Evolutionary conservation across 306 rosid species (phyloP).

Genomic region (Cyclanthera cordifolia): DNA sequence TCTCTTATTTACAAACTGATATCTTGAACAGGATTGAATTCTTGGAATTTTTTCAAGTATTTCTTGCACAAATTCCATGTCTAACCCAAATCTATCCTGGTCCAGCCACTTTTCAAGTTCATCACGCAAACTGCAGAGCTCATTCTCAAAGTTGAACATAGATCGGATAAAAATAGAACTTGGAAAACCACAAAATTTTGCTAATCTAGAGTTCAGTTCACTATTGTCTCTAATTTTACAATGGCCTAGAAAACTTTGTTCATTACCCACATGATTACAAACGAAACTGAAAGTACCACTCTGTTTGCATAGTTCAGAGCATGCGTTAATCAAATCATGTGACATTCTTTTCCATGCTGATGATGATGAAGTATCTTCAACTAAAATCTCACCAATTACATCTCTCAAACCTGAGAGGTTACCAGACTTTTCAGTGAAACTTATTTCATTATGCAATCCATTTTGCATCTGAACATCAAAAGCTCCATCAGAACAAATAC

Average conservation of each 20-base stretch:
- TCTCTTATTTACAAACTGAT: slow-evolving; percentile 50
- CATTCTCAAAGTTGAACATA: slow-evolving; percentile 32
- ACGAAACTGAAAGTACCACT: slow-evolving; percentile 45
- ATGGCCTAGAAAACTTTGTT: slow-evolving; percentile 20
- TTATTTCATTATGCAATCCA: slow-evolving; percentile 19
- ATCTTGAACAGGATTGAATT: slow-evolving; percentile 37
- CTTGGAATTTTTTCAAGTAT: slow-evolving; percentile 70
- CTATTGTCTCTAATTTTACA: slow-evolving; percentile 20
- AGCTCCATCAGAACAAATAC: slow-evolving; percentile 25
- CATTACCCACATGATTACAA: slow-evolving; percentile 57
- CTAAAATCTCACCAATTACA: slow-evolving; percentile 77
- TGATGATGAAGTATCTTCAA: slow-evolving; percentile 53
- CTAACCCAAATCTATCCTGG: slow-evolving; percentile 91
- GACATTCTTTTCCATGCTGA: slow-evolving; percentile 68
- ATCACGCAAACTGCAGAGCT: slow-evolving; percentile 27
- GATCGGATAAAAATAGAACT: slow-evolving; percentile 37
- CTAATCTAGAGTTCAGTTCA: slow-evolving; percentile 31
- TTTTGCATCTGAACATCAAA: slow-evolving; percentile 25
- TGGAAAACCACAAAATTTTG: slow-evolving; percentile 47
- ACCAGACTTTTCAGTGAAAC: slow-evolving; percentile 23
- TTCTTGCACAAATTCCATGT: slow-evolving; percentile 86
- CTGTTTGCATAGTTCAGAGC: slow-evolving; percentile 45
- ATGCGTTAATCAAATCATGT: slow-evolving; percentile 43
- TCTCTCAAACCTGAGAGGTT: slow-evolving; percentile 25
- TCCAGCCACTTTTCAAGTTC: slow-evolving; percentile 63